Evolutionary conservation across 306 rosid species (phyloP).

Genomic region (Senna siamea): DNA sequence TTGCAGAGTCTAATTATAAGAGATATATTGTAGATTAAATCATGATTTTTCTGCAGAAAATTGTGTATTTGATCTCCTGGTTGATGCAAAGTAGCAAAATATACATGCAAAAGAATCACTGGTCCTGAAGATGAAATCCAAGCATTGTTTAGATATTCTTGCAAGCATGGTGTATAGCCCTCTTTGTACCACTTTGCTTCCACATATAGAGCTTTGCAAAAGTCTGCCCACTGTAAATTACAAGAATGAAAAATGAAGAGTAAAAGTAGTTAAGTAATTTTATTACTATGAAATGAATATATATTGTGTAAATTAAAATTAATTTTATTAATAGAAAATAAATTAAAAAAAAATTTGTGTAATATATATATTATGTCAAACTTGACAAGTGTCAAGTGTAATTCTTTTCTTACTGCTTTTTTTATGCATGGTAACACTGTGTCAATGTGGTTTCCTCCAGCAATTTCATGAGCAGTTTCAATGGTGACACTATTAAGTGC

Average conservation of each 20-base stretch:
- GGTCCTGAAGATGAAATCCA: slow-evolving; percentile 69
- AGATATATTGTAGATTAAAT: slow-evolving; percentile 42
- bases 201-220: slow-evolving; percentile 54
- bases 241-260: no score
- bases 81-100: slow-evolving; percentile 42
- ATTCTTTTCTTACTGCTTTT: slow-evolving; percentile 59
- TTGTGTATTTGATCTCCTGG: slow-evolving; percentile 11
- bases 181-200: slow-evolving; percentile 67
- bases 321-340: no score
- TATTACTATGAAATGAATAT: no score
- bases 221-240: slow-evolving; percentile 58
- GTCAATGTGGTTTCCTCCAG: slow-evolving; percentile 40
- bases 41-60: slow-evolving; percentile 36
- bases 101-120: slow-evolving; percentile 42
- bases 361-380: no score
- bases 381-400: no score
- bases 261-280: no score
- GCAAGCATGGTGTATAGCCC: slow-evolving; percentile 52
- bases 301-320: no score
- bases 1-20: slow-evolving; percentile 49
- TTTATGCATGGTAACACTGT: slow-evolving; percentile 42
- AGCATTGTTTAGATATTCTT: slow-evolving; percentile 61
- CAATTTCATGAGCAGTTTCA: slow-evolving; percentile 61
- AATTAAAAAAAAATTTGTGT: no score
- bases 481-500: slow-evolving; percentile 51